Evolutionary conservation across 306 rosid species (phyloP).

Genomic region (Heteromeles arbutifolia): DNA sequence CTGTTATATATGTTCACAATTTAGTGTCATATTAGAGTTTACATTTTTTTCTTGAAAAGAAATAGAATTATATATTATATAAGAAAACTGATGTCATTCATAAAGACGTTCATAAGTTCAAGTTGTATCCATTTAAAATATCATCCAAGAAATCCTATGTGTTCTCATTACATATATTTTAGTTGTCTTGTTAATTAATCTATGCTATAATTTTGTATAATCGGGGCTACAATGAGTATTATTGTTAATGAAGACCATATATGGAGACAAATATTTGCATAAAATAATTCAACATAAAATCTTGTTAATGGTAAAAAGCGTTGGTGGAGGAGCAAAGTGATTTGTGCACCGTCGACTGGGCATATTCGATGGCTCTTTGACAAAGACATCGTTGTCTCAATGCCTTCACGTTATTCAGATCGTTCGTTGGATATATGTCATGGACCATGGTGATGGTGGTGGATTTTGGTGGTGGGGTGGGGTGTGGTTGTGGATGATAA

Average conservation of each 20-base stretch:
- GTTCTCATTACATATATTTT: background rate
- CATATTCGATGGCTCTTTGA: conserved; percentile 48
- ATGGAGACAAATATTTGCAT: background rate
- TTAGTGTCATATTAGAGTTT: background rate
- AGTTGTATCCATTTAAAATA: background rate
- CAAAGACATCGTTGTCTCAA: conserved; percentile 37
- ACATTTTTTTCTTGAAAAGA: background rate
- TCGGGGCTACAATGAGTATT: background rate
- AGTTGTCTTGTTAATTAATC: background rate
- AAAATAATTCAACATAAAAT: background rate
- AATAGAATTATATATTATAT: too few species aligned
- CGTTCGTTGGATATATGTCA: background rate
- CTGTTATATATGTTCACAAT: background rate
- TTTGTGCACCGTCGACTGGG: conserved; percentile 47
- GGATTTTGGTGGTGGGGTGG: conserved; percentile 33
- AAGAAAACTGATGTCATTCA: background rate
- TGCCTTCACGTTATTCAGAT: background rate
- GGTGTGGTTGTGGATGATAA: conserved; percentile 39
- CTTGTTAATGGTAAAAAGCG: conserved; percentile 8
- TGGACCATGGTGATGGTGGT: conserved; percentile 12
- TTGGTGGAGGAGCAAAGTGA: conserved; percentile 54
- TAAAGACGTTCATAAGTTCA: background rate
- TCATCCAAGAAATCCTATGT: background rate
- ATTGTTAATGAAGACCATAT: background rate
- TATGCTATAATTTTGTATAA: background rate